Conservation (phyloP, 108 stramenopile species). For the Phaeodactylum tricornutum region DNA sequence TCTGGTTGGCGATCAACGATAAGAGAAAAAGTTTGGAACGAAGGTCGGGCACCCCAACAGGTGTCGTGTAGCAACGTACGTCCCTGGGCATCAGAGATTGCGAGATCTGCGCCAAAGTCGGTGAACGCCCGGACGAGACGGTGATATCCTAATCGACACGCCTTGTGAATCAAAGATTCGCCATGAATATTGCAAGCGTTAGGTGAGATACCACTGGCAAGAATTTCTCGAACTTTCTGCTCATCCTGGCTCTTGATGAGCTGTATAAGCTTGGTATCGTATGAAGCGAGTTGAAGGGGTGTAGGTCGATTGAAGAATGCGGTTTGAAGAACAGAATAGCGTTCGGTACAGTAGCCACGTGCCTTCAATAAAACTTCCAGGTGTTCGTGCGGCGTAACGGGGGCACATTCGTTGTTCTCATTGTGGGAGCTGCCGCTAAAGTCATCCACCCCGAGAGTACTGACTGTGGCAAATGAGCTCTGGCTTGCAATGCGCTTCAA, state of each 20-base stretch:
- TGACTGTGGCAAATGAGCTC: no score
- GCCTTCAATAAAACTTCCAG: slow-evolving; percentile 36
- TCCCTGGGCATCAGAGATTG: slow-evolving; percentile 49
- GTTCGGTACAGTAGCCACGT: slow-evolving; percentile 60
- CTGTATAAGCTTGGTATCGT: slow-evolving; percentile 43
- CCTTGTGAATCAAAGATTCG: slow-evolving; percentile 71
- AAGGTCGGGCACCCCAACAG: slow-evolving; percentile 31
- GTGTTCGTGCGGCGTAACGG: no score
- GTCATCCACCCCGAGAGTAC: no score
- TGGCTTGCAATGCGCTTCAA: no score
- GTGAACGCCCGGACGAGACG: slow-evolving; percentile 32
- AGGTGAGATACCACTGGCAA: slow-evolving; percentile 47
- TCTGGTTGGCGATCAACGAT: slow-evolving; percentile 27
- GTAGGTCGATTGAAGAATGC: slow-evolving; percentile 69
- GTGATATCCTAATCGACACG: slow-evolving; percentile 49
- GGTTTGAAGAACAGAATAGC: slow-evolving; percentile 32
- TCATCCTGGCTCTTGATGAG: slow-evolving; percentile 56
- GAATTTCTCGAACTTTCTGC: slow-evolving; percentile 25
- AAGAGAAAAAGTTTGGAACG: slow-evolving; percentile 25
- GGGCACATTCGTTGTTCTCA: no score
- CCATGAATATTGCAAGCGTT: slow-evolving; percentile 79
- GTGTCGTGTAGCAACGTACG: slow-evolving; percentile 58
- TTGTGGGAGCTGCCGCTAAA: no score
- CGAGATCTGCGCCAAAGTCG: slow-evolving; percentile 28
- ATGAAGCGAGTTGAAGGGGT: slow-evolving; percentile 53